Evolutionary conservation across 352 stramenopile genomes (phyloP).

Genomic region (Phytophthora tubulina): DNA sequence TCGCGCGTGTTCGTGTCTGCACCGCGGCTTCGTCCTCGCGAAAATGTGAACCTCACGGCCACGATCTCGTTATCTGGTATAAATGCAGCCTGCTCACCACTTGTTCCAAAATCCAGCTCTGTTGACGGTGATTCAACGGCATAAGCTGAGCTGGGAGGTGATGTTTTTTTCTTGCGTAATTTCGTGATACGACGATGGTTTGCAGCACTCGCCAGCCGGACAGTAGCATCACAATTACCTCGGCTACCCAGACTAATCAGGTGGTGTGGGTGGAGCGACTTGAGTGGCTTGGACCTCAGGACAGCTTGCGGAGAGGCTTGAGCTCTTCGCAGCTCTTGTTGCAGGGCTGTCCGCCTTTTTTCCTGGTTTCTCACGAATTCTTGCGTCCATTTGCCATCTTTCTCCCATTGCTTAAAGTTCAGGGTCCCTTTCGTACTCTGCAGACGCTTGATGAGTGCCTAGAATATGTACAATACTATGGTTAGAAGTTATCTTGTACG

Average conservation of each 20-base stretch:
- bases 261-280: slow-evolving; percentile 29
- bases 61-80: slow-evolving; percentile 54
- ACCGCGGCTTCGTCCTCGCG: slow-evolving; percentile 34
- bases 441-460: slow-evolving; percentile 70
- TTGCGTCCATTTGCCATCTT: slow-evolving; percentile 79
- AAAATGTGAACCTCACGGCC: slow-evolving; percentile 70
- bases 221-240: background rate
- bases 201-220: slow-evolving; percentile 45
- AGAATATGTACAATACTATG: background rate
- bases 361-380: slow-evolving; percentile 73
- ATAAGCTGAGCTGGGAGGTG: slow-evolving; percentile 4
- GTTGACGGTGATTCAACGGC: background rate
- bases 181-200: slow-evolving; percentile 72
- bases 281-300: slow-evolving; percentile 37
- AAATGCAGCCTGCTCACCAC: slow-evolving; percentile 2
- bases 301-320: slow-evolving; percentile 58
- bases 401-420: slow-evolving; percentile 75
- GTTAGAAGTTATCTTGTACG: background rate
- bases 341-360: slow-evolving; percentile 52
- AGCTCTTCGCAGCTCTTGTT: slow-evolving; percentile 62
- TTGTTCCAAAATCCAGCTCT: background rate
- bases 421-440: slow-evolving; percentile 73
- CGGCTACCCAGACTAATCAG: slow-evolving; percentile 1
- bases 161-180: slow-evolving; percentile 52
- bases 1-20: background rate